Percentiles rank a stretch among this genome's conserved stretches.
phyloP scores from a whole-genome alignment of 2,329 filamentous ascomycete genomes.

The Cylindrodendrum hubeiense region DNA sequence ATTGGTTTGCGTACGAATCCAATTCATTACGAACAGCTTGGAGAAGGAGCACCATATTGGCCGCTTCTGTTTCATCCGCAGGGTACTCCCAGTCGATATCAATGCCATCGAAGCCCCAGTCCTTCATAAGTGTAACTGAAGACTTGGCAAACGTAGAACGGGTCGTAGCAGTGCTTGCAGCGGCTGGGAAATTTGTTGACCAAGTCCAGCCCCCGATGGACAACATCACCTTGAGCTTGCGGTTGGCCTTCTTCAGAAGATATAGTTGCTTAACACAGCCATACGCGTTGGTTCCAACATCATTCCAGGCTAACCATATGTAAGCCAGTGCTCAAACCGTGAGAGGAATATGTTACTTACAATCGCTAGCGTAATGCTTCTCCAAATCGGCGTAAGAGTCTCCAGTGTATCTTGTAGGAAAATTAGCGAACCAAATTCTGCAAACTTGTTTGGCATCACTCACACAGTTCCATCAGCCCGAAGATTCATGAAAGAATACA shows the following conservation, averaged over 20 bases:
- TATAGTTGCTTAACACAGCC: constrained; percentile 86
- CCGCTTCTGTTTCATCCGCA: constrained; percentile 53
- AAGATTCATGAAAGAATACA: constrained; percentile 87
- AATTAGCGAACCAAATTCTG: constrained; percentile 5
- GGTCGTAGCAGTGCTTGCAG: constrained; percentile 71
- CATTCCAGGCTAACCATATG: not conserved
- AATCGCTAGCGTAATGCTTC: constrained; percentile 80
- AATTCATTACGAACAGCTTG: constrained; percentile 59
- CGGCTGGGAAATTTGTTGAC: constrained; percentile 78
- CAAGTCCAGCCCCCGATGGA: constrained; percentile 91
- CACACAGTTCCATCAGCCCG: constrained; percentile 78
- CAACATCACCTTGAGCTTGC: constrained; percentile 81
- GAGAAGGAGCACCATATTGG: constrained; percentile 60
- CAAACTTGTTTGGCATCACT: constrained; percentile 34
- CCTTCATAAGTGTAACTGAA: constrained; percentile 75
- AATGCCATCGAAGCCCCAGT: constrained; percentile 62
- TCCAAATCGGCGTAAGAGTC: constrained; percentile 79
- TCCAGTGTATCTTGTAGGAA: constrained; percentile 64
- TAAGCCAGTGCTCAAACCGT: not conserved
- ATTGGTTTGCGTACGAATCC: constrained; percentile 59
- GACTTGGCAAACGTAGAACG: constrained; percentile 76
- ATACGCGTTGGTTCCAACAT: constrained; percentile 77
- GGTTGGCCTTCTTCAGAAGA: constrained; percentile 81
- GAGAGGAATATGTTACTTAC: constrained; percentile 47
- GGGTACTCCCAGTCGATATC: constrained; percentile 58